Evolutionary conservation across 192 early-diverging fungal genomes (phyloP).

Genomic region (Obelidium mucronatum): DNA sequence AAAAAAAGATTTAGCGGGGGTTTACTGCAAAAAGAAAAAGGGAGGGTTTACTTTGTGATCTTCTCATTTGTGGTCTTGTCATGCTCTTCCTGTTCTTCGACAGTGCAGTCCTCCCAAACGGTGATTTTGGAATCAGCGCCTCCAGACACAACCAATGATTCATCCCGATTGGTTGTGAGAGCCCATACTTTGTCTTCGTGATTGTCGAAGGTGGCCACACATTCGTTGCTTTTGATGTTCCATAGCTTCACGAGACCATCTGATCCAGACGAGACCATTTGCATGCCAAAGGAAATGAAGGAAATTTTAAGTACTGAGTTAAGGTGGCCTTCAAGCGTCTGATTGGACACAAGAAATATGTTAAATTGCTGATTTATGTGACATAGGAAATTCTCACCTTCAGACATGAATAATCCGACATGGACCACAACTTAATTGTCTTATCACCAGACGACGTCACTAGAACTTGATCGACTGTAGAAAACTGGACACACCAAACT

Average conservation of each 20-base stretch:
- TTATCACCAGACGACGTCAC: slow-evolving; percentile 94
- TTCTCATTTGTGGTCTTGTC: slow-evolving; percentile 69
- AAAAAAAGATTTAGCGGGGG: slow-evolving; percentile 13
- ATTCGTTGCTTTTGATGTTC: slow-evolving; percentile 91
- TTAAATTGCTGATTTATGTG: not conserved
- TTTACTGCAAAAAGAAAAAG: not conserved
- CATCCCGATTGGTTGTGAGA: slow-evolving; percentile 72
- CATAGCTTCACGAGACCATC: slow-evolving; percentile 97
- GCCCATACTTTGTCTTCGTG: slow-evolving; percentile 97
- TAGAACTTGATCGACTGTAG: slow-evolving; percentile 94
- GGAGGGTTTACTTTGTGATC: slow-evolving; percentile 68
- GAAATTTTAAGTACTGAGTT: slow-evolving; percentile 89
- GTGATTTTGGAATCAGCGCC: slow-evolving; percentile 90
- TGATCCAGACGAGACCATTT: slow-evolving; percentile 85
- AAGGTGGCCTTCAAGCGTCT: slow-evolving; percentile 98
- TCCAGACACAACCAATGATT: slow-evolving; percentile 82
- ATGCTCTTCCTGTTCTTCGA: slow-evolving; percentile 78
- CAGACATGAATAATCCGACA: slow-evolving; percentile 87
- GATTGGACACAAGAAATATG: too few species aligned
- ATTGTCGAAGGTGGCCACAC: slow-evolving; percentile 89
- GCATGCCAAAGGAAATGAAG: slow-evolving; percentile 87
- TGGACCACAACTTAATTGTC: slow-evolving; percentile 93
- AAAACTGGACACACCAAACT: slow-evolving; percentile 93
- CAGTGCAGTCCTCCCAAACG: slow-evolving; percentile 93
- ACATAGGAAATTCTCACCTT: slow-evolving; percentile 66